These are phyloP conservation scores for Houttuynia cordata DNA, from an alignment of 164 flowering plant species.

Conservation along the genomic window DNA sequence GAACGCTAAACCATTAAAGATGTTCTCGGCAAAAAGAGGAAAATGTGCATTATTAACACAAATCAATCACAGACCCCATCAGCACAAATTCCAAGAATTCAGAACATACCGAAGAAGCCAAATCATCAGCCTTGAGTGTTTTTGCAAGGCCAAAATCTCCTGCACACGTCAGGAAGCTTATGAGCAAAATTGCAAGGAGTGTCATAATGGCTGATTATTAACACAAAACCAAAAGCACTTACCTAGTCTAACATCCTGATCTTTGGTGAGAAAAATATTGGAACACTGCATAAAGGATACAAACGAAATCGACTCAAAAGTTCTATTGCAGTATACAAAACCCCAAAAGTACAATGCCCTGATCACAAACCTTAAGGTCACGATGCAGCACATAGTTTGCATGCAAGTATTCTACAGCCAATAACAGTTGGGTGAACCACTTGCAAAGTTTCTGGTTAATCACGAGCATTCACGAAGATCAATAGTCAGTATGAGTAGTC, in stretches of 20 bases:
- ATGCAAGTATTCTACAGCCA: slow-evolving; percentile 94
- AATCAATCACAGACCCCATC: background rate
- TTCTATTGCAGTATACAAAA: background rate
- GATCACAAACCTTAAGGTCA: slow-evolving; percentile 59
- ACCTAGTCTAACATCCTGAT: slow-evolving; percentile 94
- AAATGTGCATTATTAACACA: too few relatives aligned
- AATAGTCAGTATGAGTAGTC: too few relatives aligned
- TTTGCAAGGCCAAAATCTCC: slow-evolving; percentile 99
- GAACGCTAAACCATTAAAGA: background rate
- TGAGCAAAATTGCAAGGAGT: background rate
- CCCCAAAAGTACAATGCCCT: background rate
- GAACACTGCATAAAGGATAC: slow-evolving; percentile 62
- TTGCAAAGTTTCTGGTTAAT: slow-evolving; percentile 73
- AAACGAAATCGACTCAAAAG: slow-evolving; percentile 2
- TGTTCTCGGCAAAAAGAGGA: background rate
- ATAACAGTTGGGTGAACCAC: slow-evolving; percentile 85
- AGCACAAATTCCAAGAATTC: background rate
- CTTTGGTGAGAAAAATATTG: slow-evolving; percentile 93
- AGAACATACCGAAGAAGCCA: slow-evolving; percentile 84
- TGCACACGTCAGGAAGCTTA: slow-evolving; percentile 11
- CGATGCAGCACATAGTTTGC: slow-evolving; percentile 88
- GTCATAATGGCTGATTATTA: background rate
- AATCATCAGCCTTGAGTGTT: slow-evolving; percentile 88
- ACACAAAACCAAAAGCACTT: slow-evolving; percentile 12
- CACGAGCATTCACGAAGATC: background rate